Evolutionary conservation across 345 rosid species (phyloP).

Genomic region (Citrus australasica): DNA sequence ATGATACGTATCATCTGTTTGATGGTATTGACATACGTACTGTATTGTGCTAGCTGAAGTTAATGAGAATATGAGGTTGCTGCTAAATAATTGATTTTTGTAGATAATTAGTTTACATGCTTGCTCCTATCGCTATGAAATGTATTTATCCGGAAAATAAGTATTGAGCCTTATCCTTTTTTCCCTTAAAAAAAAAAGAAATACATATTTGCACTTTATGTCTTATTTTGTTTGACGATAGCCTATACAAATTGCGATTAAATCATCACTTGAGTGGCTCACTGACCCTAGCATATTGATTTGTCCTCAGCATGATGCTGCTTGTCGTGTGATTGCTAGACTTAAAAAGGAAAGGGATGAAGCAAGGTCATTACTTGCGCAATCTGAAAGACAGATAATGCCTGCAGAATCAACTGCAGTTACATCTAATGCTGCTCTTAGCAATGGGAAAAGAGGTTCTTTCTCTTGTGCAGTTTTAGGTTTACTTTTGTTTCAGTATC

Average conservation of each 20-base stretch:
- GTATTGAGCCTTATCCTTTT: background rate
- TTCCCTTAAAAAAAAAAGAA: background rate
- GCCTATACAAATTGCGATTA: background rate
- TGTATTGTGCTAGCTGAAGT: background rate
- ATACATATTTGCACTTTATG: too few relatives aligned
- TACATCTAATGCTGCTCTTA: slow-evolving; percentile 43
- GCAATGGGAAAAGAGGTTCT: slow-evolving; percentile 87
- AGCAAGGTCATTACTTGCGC: slow-evolving; percentile 74
- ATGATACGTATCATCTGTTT: background rate
- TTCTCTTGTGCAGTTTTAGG: slow-evolving; percentile 1
- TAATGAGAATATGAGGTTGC: background rate
- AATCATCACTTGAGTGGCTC: background rate
- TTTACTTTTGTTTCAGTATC: background rate
- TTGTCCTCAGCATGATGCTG: slow-evolving; percentile 84
- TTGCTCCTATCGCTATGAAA: background rate
- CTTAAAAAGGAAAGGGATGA: slow-evolving; percentile 94
- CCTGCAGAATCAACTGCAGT: slow-evolving; percentile 51
- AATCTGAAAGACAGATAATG: slow-evolving; percentile 64
- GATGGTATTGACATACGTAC: background rate
- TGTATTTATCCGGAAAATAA: background rate
- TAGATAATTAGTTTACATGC: background rate
- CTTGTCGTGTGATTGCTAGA: slow-evolving; percentile 99
- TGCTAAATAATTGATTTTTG: background rate
- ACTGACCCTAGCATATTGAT: slow-evolving; percentile 5
- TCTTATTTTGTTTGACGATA: background rate